Evolutionary conservation across 108 stramenopile species (phyloP), one percentile per base, ranked within the genome.

Genomic region (Epipyxis sp.): DNA sequence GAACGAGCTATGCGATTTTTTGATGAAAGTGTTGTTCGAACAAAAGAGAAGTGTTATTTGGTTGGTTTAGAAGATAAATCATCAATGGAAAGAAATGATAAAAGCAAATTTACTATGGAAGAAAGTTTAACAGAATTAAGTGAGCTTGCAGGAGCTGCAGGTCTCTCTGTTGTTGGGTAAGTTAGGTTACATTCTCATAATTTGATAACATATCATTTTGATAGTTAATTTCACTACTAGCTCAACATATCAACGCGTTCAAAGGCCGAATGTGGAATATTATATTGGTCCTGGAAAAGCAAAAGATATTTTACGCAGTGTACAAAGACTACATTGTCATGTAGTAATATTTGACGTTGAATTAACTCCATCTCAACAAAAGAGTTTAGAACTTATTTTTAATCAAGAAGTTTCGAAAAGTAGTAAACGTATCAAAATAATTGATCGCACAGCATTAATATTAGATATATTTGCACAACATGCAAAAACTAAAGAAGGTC

Each of bases 361-460:
- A 85, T 82, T 97, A 40, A 87, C 89, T 27, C 97, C 95, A 0
- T 90, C 94, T 1, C 97, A 98, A 80, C 95, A 96, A 80, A 93
- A 94, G 76, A 79, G 20, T 40, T 79, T 84, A 42, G 91, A 92
- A 59, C 91, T 90, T 76, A 80, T 76, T 6, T 90, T 94, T 85
- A 76, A 42, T 37, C 20, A 65, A 29, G 79, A 50, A 13, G 6
- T 50, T 6, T 50, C 20, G 46, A 50, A 50, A 20, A 50, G 20
- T 6, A 20, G 20, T 13, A 6, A 50, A 50, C 46, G 20, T 13
- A 54, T 93, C 69, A 94, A 94, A 76, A 91, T 94, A 13, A 77
- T 97, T n/a, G 96, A 97, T 77, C 90, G 96, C n/a, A 97, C 96
- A 25, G 94, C 94, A 0, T 86, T 97, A 16, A 95, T 97, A 68